phyloP scores from a whole-genome alignment of 805 yeast genomes.

The Wickerhamomyces canadensis region DNA sequence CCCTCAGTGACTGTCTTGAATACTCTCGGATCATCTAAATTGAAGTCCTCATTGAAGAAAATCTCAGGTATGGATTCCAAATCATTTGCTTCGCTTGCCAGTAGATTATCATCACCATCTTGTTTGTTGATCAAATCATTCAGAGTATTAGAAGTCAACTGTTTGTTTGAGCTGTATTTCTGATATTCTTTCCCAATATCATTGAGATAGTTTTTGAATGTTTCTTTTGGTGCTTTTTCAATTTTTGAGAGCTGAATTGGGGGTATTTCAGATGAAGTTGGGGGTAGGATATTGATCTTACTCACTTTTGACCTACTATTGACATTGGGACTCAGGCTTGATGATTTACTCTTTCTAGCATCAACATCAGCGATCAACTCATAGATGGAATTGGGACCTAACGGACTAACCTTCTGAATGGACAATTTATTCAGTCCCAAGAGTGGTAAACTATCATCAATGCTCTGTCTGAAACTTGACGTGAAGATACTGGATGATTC shows the following conservation, averaged over 20 bases:
- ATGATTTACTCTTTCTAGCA: constrained; percentile 28
- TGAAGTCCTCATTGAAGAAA: constrained; percentile 62
- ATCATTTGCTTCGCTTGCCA: constrained; percentile 19
- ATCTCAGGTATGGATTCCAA: constrained; percentile 58
- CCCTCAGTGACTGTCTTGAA: constrained; percentile 71
- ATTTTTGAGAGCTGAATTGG: constrained; percentile 61
- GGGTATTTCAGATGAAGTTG: constrained; percentile 82
- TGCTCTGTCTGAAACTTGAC: constrained; percentile 25
- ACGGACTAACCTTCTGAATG: constrained; percentile 40
- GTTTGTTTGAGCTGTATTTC: constrained; percentile 36
- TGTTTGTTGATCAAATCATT: constrained; percentile 14
- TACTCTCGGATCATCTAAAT: constrained; percentile 82
- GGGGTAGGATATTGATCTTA: constrained; percentile 48
- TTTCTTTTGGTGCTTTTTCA: constrained; percentile 36
- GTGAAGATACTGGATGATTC: constrained; percentile 26
- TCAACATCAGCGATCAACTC: constrained; percentile 66
- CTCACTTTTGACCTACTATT: constrained; percentile 31
- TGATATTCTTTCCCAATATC: constrained; percentile 40
- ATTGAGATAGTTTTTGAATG: constrained; percentile 38
- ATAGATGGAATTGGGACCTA: constrained; percentile 72
- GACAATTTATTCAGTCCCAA: constrained; percentile 37
- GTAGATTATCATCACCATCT: constrained; percentile 8
- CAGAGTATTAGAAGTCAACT: constrained; percentile 32
- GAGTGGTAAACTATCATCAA: constrained; percentile 31
- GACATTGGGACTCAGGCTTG: constrained; percentile 22